A percentile compares a stretch with the other conserved stretches of the same genome.
These are phyloP conservation scores for Penicillium brevicompactum DNA, from an alignment of 2,329 filamentous ascomycete genomes.

Conservation along the genomic window DNA sequence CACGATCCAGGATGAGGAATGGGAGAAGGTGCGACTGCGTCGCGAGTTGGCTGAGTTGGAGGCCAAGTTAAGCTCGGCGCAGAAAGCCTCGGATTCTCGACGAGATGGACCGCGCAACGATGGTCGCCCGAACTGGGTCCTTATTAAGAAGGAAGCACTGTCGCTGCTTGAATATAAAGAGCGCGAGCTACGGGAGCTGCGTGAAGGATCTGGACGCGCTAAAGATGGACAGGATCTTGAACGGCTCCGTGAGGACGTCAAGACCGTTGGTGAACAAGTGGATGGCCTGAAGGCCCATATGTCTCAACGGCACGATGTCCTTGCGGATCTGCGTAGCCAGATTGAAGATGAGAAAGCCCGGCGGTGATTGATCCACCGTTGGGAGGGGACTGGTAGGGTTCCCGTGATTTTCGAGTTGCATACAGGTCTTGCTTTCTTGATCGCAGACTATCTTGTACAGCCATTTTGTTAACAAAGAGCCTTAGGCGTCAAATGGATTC, in stretches of 20 bases:
- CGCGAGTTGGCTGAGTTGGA: constrained; percentile 90
- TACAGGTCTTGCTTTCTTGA: constrained; percentile 14
- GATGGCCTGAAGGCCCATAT: constrained; percentile 86
- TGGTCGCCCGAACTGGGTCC: constrained; percentile 78
- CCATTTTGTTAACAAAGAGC: constrained; percentile 37
- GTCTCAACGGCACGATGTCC: constrained; percentile 69
- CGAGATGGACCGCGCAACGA: constrained; percentile 57
- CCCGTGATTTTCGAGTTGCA: constrained; percentile 12
- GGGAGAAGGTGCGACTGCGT: constrained; percentile 95
- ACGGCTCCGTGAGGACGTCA: constrained; percentile 79
- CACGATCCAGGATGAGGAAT: constrained; percentile 84
- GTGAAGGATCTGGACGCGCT: constrained; percentile 54
- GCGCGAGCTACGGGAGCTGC: constrained; percentile 74
- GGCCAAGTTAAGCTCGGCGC: constrained; percentile 80
- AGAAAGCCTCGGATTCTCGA: constrained; percentile 68
- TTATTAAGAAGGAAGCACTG: constrained; percentile 92
- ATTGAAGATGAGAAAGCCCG: constrained; percentile 81
- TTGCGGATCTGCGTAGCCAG: constrained; percentile 76
- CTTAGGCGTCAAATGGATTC: constrained; percentile 35
- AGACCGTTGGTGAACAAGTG: constrained; percentile 90
- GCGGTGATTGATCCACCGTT: constrained; percentile 27
- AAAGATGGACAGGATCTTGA: constrained; percentile 73
- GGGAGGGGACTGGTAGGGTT: neutral
- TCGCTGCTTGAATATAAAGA: constrained; percentile 93
- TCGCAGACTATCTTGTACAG: constrained; percentile 27